Evolutionary conservation across 768 basidiomycete species (phyloP).

Genomic region (Suillus variegatus): DNA sequence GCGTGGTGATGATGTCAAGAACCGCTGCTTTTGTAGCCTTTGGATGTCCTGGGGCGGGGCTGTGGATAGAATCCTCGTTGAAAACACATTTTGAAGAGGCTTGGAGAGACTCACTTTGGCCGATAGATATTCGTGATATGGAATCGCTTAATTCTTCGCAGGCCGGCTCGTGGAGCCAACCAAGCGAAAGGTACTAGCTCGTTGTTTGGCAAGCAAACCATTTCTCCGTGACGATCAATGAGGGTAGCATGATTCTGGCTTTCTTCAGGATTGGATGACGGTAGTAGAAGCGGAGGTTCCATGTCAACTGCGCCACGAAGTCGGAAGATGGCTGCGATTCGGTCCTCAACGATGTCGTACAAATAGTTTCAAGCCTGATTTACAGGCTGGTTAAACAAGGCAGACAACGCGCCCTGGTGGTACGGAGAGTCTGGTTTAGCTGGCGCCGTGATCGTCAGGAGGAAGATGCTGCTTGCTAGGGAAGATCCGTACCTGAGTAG

Average conservation of each 20-base stretch:
- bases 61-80: slow-evolving; percentile 25
- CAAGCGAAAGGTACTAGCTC: slow-evolving; percentile 77
- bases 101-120: slow-evolving; percentile 50
- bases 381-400: slow-evolving; percentile 75
- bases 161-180: slow-evolving; percentile 66
- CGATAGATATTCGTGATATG: slow-evolving; percentile 75
- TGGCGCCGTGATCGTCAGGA: neutral
- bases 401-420: slow-evolving; percentile 72
- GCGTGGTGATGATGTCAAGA: slow-evolving; percentile 81
- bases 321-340: slow-evolving; percentile 74
- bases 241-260: slow-evolving; percentile 68
- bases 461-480: too few relatives aligned
- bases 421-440: slow-evolving; percentile 83
- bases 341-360: slow-evolving; percentile 83
- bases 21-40: slow-evolving; percentile 72
- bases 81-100: slow-evolving; percentile 8
- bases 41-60: slow-evolving; percentile 72
- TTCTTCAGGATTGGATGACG: slow-evolving; percentile 61
- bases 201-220: slow-evolving; percentile 73
- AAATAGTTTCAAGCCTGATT: slow-evolving; percentile 65
- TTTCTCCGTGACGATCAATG: slow-evolving; percentile 79
- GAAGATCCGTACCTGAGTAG: too few relatives aligned
- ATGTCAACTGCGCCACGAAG: slow-evolving; percentile 89
- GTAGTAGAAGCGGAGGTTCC: slow-evolving; percentile 84
- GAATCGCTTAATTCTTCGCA: slow-evolving; percentile 79